Percentiles rank a stretch among this genome's conserved stretches.
Conservation (phyloP, 352 stramenopile genomes). For the Phytophthora fragariae region DNA sequence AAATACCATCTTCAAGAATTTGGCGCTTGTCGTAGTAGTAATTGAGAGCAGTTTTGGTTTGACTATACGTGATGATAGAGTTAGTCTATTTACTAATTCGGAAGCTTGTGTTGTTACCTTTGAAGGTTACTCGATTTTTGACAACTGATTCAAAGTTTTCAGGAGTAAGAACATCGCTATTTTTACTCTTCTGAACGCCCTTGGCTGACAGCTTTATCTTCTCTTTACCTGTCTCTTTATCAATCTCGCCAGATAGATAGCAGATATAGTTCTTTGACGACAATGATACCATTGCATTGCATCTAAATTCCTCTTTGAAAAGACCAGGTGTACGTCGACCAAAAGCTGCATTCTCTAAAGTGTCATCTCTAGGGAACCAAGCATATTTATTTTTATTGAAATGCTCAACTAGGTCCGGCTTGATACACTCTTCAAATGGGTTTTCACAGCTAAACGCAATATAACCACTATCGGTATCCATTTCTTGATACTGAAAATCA, state of each 20-base stretch:
- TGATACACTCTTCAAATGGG: constrained; percentile 24
- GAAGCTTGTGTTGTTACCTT: too few relatives aligned
- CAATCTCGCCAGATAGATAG: constrained; percentile 3
- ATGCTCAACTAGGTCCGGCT: constrained; percentile 16
- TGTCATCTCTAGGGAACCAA: constrained; percentile 25
- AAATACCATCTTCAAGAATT: too few relatives aligned
- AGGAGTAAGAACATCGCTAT: too few relatives aligned
- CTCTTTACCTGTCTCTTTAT: constrained; percentile 2
- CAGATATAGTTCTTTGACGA: constrained; percentile 29
- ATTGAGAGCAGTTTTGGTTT: too few relatives aligned
- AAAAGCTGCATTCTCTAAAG: background rate
- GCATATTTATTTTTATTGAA: constrained; percentile 22
- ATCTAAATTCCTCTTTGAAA: constrained; percentile 32
- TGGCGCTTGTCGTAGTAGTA: too few relatives aligned
- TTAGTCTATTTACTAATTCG: too few relatives aligned
- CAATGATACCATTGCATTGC: constrained; percentile 18
- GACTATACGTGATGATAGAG: too few relatives aligned
- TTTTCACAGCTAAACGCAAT: constrained; percentile 14
- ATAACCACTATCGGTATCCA: background rate
- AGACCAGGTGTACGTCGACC: constrained; percentile 18
- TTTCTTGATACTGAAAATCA: too few relatives aligned
- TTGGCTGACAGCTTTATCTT: too few relatives aligned
- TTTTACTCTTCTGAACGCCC: too few relatives aligned
- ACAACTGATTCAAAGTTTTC: too few relatives aligned
- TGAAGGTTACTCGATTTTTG: too few relatives aligned